Evolutionary conservation across 495 filamentous ascomycete species (phyloP), one percentile per base, ranked within the genome.

Genomic region (Ramalina intermedia): DNA sequence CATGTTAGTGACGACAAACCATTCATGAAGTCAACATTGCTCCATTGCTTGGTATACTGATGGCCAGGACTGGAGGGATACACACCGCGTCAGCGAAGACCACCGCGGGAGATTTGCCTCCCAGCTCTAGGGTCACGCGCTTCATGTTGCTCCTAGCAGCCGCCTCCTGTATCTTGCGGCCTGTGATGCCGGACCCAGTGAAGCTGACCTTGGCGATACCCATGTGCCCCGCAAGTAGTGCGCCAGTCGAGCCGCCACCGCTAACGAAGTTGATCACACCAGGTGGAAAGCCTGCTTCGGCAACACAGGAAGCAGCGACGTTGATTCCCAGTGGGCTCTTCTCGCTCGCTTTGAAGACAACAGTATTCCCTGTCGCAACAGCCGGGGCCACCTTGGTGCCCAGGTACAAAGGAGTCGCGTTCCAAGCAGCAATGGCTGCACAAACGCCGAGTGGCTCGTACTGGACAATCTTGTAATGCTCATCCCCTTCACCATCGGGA

Each of bases 341-440:
- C 61, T 95, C 89, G 6, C 80, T 77, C 18, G 79, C 82, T 61
- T 93, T 93, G 6, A 90, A 66, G 20, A 93, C 71, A 36, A 73
- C 72, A 1, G 84, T 87, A 57, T 85, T 87, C 20, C 89, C 89
- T 1, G 80, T 80, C 11, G 87, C 88, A 37, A 95, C 69, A 14
- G 89, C 82, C 2, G 75, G 70, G 20, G 69, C 75, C 24, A 73
- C 49, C 56, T 79, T 78, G 58, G 66, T 68, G n/a, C 69, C 41
- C 35, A 63, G 52, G 27, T 60, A 53, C 43, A 58, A 61, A 57
- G 66, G 47, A 2, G 60, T 60, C 3, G 53, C 54, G 52, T 68
- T 67, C 64, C 66, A 67, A 0, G 66, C 58, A 5, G 64, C 55
- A 42, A 69, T 67, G 1, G 58, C 58, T 16, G 51, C 66, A 21